These are phyloP conservation scores for Hypoxylon sp. DNA, from an alignment of 2,329 filamentous ascomycete species.

Conservation along the genomic window DNA sequence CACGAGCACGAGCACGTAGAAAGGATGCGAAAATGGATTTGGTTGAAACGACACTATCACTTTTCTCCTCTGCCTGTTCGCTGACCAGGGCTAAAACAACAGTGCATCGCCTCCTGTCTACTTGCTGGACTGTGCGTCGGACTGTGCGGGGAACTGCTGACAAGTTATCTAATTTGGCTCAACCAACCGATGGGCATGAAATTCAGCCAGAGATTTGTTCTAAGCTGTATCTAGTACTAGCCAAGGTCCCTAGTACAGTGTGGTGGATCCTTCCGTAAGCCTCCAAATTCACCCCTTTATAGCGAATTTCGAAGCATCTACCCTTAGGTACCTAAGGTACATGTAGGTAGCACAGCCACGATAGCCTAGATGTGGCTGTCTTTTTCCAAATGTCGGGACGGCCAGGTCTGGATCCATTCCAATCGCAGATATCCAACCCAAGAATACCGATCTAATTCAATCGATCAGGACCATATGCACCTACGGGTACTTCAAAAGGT, in stretches of 20 bases:
- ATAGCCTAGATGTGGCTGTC: neutral
- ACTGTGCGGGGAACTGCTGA: conserved; percentile 1
- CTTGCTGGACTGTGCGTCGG: neutral
- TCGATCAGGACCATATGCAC: no score
- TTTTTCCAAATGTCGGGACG: neutral
- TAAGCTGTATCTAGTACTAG: conserved; percentile 1
- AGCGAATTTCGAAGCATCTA: neutral
- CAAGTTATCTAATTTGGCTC: neutral
- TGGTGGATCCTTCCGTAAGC: conserved; percentile 6
- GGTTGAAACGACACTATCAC: conserved; percentile 36
- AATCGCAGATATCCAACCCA: neutral
- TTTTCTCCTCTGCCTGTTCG: conserved; percentile 10
- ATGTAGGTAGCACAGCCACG: neutral
- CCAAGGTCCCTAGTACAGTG: neutral
- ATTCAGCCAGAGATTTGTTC: neutral
- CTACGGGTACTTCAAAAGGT: no score
- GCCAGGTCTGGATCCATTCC: neutral
- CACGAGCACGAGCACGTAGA: conserved; percentile 19
- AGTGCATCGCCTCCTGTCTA: conserved; percentile 28
- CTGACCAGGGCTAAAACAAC: conserved; percentile 20
- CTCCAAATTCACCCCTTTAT: conserved; percentile 1
- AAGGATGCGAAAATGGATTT: conserved; percentile 37
- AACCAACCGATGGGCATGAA: neutral
- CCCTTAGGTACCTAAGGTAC: no score
- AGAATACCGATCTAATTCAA: neutral